Evolutionary conservation across 2,329 filamentous ascomycete genomes (phyloP), one percentile per base, ranked within the genome.

Genomic region (Colletotrichum siamense): DNA sequence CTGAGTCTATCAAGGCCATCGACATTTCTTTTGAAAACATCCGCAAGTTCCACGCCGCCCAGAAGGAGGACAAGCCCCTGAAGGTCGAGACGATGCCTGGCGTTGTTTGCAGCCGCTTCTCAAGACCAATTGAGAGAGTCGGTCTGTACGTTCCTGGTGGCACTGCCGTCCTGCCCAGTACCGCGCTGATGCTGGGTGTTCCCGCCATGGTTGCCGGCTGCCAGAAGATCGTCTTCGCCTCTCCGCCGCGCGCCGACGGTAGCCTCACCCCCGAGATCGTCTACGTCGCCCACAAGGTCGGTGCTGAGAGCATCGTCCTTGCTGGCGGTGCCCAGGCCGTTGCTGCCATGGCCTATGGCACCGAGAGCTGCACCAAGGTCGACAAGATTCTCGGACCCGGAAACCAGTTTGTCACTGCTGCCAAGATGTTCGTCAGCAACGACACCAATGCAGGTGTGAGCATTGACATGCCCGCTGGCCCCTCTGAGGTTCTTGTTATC

Each of bases 321-420:
- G 97, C 97, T 13, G 97, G 97, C 77, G 97, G 97, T 77, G 97
- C 96, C 1, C 97, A 99, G 87, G 97, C 97, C 59, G 93, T 99
- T 49, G 97, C 96, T 24, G 97, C 97, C 64, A 94, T 99, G 94
- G 97, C 97, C 3, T 99, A 99, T 86, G 97, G 97, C 64, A 99
- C 97, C 1, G 94, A 98, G 86, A 96, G 93, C 80, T 92, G 99
- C 67, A 95, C 90, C 85, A 99, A 99, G 88, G 97, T 99, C 9
- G 97, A 99, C 89, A 99, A 99, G 91, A 98, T 99, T 80, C 92
- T 99, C 15, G 97, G 97, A 1, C 97, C 97, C 4, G 97, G 97
- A 44, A 99, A 99, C 86, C 97, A 99, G 85, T 99, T 99, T 83
- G 97, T 99, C 55, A 99, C 97, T 0, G 97, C 97, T 1, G 97